Base-by-base conservation (phyloP, 306 rosid genomes). In the Lagenaria siceraria region DNA sequence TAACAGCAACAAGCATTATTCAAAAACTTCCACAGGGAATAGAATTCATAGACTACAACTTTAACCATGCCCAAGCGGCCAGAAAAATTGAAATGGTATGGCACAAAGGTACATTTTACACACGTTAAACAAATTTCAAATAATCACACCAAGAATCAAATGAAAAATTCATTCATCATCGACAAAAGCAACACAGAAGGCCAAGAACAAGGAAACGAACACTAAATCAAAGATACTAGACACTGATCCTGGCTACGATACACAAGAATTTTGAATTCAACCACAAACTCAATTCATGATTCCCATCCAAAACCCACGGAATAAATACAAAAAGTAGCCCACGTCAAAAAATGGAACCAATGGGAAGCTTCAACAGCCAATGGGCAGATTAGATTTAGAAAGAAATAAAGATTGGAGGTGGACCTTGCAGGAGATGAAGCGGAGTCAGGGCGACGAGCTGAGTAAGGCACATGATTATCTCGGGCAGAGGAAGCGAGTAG, bases 371-470 rank as follows among this genome's bases (percentile, higher is more conserved):
- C 11, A 13, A 68, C 18, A 46, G 31, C 14, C 7, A 49, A 13
- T 48, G 25, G 55, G 60, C 58, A 72, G 42, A 70, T 43, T 7
- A 35, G 29, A 0, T 6, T 5, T 4, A 68, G 70, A 40, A 38
- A 66, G 21, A 10, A 52, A 75, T 52, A 1, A 46, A 53, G 31
- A 18, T 49, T 19, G 18, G 78, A 5, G 69, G 21, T 9, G 70
- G 48, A 96, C 99, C 99, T 90, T 83, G 87, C 60, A 55, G 91
- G 92, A 78, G 98, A 92, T 36, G 86, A 84, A 49, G 83, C 62
- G 80, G 38, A 81, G 86, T 74, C 82, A 43, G 73, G 82, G 69
- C 80, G 85, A 53, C 81, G 84, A 85, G 88, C 84, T 82, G 99
- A 83, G 55, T 36, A 76, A 36, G 74, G 79, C 78, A 78, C 96